Conservation (phyloP, 148 eudicot genomes). For the Rhododendron williamsianum region DNA sequence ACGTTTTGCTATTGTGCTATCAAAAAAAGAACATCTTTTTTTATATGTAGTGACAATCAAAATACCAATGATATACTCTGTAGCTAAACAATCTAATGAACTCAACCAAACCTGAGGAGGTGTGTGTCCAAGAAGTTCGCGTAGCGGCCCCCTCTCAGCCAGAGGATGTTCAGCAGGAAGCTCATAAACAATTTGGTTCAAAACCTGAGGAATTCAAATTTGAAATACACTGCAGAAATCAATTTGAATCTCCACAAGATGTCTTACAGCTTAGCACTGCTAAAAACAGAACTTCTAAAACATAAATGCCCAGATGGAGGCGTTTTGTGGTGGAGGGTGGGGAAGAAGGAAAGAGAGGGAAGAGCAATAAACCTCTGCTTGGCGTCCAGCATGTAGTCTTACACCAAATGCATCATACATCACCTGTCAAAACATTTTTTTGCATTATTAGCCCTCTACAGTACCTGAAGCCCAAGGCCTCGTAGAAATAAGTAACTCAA, state of each 20-base stretch:
- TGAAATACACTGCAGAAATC: background rate
- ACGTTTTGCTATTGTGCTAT: background rate
- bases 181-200: constrained; percentile 81
- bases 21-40: background rate
- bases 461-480: background rate
- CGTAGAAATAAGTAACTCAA: background rate
- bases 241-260: background rate
- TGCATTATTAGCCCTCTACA: constrained; percentile 6
- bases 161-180: constrained; percentile 93
- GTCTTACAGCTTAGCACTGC: background rate
- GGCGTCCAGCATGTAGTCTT: constrained; percentile 84
- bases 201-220: constrained; percentile 40
- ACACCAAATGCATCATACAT: constrained; percentile 95
- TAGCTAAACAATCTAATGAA: background rate
- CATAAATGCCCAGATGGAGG: background rate
- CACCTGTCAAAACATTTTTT: constrained; percentile 45
- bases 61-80: background rate
- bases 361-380: constrained; percentile 62
- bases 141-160: constrained; percentile 80
- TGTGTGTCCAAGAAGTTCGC: constrained; percentile 90
- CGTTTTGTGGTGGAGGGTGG: background rate
- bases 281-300: background rate
- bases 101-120: constrained; percentile 65
- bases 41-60: background rate
- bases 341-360: background rate